Evolutionary conservation across 768 basidiomycete species (phyloP), one percentile per base, ranked within the genome.

Genomic region (Leccinum obscurum): DNA sequence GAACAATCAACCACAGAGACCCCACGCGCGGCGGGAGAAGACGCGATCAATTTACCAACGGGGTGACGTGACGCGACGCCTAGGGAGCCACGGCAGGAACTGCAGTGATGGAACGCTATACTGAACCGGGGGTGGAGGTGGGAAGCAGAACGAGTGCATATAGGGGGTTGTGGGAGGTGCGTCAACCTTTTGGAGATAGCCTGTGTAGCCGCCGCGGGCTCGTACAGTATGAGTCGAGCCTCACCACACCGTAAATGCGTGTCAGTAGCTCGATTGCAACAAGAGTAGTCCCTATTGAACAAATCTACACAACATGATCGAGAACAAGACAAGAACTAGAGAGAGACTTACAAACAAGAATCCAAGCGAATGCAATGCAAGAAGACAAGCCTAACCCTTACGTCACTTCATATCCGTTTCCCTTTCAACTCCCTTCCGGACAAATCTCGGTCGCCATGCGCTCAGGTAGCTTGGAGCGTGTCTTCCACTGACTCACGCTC

Each of bases 201-300:
- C 24, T 24, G 24, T 24, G 58, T 11, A 8, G 7, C 28, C 28
- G 28, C 28, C 28, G 30, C 30, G 9, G 30, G 35, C 13, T 14
- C 35, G 24, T 24, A 24, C 24, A 8, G 14, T 37, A 15, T 1
- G 37, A 41, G 8, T 41, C 0, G 41, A 41, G 4, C 48, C 10
- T 24, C 48, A 49, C 15, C 24, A 20, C 52, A 3, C 14, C 46
- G 10, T 22, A 52, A 61, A 49, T 44, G 41, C 37, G 34, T 59
- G 17, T 1, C 6, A 28, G 1, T 32, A 20, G 35, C 50, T 39
- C 14, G 54, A 28, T 41, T n/a, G 20, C 49, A 46, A 55, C 5
- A 41, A 68, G 68, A 62, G 61, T 70, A 51, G 68, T 68, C 66
- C 68, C 68, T 57, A 57, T 59, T 56, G 41, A 51, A 62, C 55